Evolutionary conservation across 805 yeast genomes (phyloP).

Genomic region (Ogataea populi-albae): DNA sequence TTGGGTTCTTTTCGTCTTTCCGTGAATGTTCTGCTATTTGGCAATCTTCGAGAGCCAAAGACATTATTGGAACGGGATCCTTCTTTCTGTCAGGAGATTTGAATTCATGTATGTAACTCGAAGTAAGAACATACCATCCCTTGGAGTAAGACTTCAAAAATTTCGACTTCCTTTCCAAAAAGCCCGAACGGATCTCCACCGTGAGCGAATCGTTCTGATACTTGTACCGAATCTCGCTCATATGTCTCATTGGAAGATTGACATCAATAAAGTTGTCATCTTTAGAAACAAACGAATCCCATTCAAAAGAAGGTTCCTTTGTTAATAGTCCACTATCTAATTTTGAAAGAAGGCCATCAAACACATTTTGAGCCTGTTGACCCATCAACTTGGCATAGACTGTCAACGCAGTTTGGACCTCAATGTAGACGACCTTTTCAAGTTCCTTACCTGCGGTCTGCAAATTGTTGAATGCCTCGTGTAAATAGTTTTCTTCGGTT

Average conservation of each 20-base stretch:
- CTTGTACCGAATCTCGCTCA: conserved; percentile 61
- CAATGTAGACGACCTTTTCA: conserved; percentile 82
- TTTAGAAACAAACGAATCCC: conserved; percentile 78
- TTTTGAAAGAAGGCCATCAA: conserved; percentile 62
- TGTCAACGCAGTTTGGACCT: conserved; percentile 78
- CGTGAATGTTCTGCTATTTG: conserved; percentile 79
- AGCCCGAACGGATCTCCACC: conserved; percentile 68
- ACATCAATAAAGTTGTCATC: conserved; percentile 68
- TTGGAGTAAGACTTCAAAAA: conserved; percentile 85
- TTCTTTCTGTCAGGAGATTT: conserved; percentile 77
- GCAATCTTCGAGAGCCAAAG: conserved; percentile 75
- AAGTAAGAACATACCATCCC: conserved; percentile 89
- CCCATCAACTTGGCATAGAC: conserved; percentile 69
- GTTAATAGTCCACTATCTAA: conserved; percentile 68
- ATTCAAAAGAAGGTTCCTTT: conserved; percentile 78
- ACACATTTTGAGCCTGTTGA: conserved; percentile 69
- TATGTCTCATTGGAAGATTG: conserved; percentile 56
- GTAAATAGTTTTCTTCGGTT: conserved; percentile 78
- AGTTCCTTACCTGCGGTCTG: conserved; percentile 86
- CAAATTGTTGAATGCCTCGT: conserved; percentile 83
- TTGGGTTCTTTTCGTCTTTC: conserved; percentile 55
- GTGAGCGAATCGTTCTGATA: conserved; percentile 70
- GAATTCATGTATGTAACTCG: conserved; percentile 86
- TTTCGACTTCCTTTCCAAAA: conserved; percentile 85
- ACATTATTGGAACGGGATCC: conserved; percentile 81